Evolutionary conservation across 345 rosid genomes (phyloP), one percentile per base, ranked within the genome.

Genomic region (Crucihimalaya himalaica): DNA sequence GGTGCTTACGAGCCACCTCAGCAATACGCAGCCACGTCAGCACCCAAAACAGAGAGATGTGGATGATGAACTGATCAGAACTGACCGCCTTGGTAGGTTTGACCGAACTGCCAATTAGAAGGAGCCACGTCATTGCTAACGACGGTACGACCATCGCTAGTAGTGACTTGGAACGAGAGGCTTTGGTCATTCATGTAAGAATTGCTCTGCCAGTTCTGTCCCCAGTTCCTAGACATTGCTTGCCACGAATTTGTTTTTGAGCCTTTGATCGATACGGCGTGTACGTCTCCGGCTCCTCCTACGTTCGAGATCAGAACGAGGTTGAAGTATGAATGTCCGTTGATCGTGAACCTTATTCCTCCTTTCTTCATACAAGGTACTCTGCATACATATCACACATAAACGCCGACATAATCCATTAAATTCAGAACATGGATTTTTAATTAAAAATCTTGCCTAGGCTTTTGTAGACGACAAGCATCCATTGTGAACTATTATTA

Each of bases 181-280:
- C 86, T 80, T 66, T 91, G 98, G 39, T 87, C 97, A 40, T 94
- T 87, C 34, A 94, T 78, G 75, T 85, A 83, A 13, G 90, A 81
- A 51, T 94, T 94, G 85, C 98, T 94, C 71, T 94, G 98, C 98
- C 98, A 94, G 77, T 94, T 94, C 75, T 94, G 98, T 11, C 98
- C 98, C 98, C 98, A 94, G 45, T 94, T 94, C 63, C 98, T 83
- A 10, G 98, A 94, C 98, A 94, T 83, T 5, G 91, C 14, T 74
- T 89, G 97, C 98, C 98, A 94, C 1, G 79, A 60, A 48, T 88
- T 88, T 5, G 97, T 74, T 8, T 85, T 88, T 0, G 96, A 86
- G n/a, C 98, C 98, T 75, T 88, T 94, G 84, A 94, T 89, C 9
- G 98, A 91, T 3, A 84, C 98, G 0, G 95, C 23, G 11, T 84